Evolutionary conservation across 1,139 yeast species (phyloP), one percentile per base, ranked within the genome.

Genomic region (Groenewaldozyma auringiensis): DNA sequence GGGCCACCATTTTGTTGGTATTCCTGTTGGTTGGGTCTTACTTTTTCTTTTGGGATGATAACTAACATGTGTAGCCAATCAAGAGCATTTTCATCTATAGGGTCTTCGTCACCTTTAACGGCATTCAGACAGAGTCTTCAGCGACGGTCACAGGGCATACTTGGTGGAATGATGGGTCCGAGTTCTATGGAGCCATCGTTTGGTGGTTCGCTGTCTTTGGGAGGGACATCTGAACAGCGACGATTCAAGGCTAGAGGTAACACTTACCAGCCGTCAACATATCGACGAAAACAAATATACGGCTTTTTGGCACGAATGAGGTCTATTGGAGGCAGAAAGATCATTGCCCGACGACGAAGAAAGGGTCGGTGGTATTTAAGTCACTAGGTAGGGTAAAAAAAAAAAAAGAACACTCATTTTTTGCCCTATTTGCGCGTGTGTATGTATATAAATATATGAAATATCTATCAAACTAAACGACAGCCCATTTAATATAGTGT

Each of bases 311-410:
- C 95, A n/a, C 79, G 96, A 62, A 76, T 84, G 66, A 78, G 81
- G 62, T 69, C 83, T n/a, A 78, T 75, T 56, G 76, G 79, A 36
- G 97, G 97, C 9, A 77, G 89, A 57, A 85, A 82, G 62, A 76
- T 92, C 41, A 69, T 92, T 50, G 77, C 77, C 47, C 76, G 94
- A 63, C 78, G 98, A 66, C 81, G 71, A 60, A 83, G 79, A 38
- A 92, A 92, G 69, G 96, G 96, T 8, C 79, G 98, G 68, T 89
- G 97, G 97, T 88, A 79, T 61, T 70, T 92, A 59, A 74, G 94
- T 41, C 94, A 92, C 61, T 89, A 68, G 64, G n/a, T n/a, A n/a
- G n/a, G n/a, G n/a, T n/a, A n/a, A n/a, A n/a, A n/a, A n/a, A n/a
- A n/a, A n/a, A n/a, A n/a, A n/a, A n/a, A n/a, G n/a, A n/a, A n/a